Percentiles rank a stretch among this genome's conserved stretches.
These are phyloP conservation scores for Scutellaria baicalensis DNA, from an alignment of 257 asterid genomes.

Conservation along the genomic window DNA sequence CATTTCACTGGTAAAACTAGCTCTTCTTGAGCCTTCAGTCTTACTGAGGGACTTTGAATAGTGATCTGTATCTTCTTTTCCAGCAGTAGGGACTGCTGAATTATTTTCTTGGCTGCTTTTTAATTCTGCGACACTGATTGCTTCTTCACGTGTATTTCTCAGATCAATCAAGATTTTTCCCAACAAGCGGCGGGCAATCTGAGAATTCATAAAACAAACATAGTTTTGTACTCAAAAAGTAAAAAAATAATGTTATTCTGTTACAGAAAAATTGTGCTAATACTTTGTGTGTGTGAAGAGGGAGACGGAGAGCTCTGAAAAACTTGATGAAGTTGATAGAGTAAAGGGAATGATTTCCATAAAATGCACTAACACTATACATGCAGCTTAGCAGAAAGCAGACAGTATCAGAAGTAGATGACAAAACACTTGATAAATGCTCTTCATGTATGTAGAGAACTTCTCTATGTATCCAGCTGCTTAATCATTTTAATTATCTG, in stretches of 20 bases:
- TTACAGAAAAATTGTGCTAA: neutral
- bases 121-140: conserved; percentile 85
- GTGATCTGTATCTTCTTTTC: conserved; percentile 62
- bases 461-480: neutral
- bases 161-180: conserved; percentile 92
- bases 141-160: conserved; percentile 94
- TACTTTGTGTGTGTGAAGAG: neutral
- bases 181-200: conserved; percentile 97
- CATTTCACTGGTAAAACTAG: conserved; percentile 81
- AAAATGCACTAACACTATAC: too few relatives aligned
- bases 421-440: neutral
- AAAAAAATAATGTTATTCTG: neutral
- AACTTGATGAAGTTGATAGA: neutral
- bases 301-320: neutral
- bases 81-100: conserved; percentile 24
- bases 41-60: conserved; percentile 43
- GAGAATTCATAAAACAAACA: conserved; percentile 19
- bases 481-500: neutral
- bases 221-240: neutral
- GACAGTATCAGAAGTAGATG: neutral
- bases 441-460: neutral
- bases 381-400: too few relatives aligned
- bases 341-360: too few relatives aligned
- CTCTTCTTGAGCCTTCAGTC: conserved; percentile 59
- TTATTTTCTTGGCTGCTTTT: conserved; percentile 57